Evolutionary conservation across 176 grass and related monocot species (phyloP).

Genomic region (Lolium rigidum): DNA sequence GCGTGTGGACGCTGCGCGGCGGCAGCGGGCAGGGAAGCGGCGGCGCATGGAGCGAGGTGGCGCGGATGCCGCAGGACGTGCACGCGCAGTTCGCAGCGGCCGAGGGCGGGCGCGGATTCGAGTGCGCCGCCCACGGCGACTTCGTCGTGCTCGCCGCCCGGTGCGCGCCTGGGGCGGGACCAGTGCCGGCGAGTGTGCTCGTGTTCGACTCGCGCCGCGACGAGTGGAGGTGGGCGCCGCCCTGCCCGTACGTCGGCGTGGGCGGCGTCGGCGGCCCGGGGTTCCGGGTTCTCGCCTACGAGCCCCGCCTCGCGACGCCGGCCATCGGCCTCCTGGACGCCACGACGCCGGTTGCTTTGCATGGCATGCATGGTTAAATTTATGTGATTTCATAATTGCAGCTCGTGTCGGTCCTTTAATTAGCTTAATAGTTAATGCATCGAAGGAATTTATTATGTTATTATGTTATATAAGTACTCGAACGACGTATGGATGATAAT

Average conservation of each 20-base stretch:
- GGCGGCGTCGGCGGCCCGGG: conserved; percentile 7
- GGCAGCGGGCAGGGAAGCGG: background rate
- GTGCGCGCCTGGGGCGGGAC: background rate
- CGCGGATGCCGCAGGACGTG: conserved; percentile 75
- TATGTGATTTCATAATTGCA: background rate
- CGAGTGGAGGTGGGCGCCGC: conserved; percentile 86
- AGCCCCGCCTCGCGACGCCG: conserved; percentile 86
- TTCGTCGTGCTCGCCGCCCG: conserved; percentile 67
- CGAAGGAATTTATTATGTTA: too few species aligned
- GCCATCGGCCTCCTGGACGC: conserved; percentile 86
- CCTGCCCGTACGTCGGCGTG: conserved; percentile 54
- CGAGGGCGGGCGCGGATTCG: conserved; percentile 68
- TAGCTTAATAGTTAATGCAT: too few species aligned
- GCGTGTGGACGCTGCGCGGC: conserved; percentile 72
- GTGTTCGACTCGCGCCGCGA: conserved; percentile 69
- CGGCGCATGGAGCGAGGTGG: conserved; percentile 73
- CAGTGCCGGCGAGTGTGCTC: conserved; percentile 51
- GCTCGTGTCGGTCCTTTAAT: too few species aligned
- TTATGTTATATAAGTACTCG: too few species aligned
- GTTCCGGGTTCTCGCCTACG: conserved; percentile 73
- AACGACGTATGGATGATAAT: too few species aligned
- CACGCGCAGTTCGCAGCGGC: conserved; percentile 60
- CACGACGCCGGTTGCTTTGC: conserved; percentile 54
- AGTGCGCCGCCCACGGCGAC: conserved; percentile 77
- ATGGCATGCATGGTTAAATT: conserved; percentile 61